phyloP scores from a whole-genome alignment of 176 grass and related monocot genomes.

The Carex littledalei region DNA sequence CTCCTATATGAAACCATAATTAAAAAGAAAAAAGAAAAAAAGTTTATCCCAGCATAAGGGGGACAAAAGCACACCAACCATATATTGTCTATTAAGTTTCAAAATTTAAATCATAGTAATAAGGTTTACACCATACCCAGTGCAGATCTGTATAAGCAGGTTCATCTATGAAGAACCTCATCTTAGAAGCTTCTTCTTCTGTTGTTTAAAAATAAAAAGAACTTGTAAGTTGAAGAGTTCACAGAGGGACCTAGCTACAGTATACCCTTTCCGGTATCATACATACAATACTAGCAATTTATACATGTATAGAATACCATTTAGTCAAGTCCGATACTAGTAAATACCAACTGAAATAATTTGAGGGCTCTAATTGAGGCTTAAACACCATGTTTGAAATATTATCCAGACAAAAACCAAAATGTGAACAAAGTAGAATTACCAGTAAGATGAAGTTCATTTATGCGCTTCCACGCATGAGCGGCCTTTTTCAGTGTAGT shows the following conservation, averaged over 20 bases:
- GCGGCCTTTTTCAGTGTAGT: slow-evolving; percentile 71
- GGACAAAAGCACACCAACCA: background rate
- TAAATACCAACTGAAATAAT: background rate
- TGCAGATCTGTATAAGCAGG: slow-evolving; percentile 91
- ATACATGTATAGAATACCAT: background rate
- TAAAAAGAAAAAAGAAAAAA: background rate
- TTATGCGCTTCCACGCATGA: slow-evolving; percentile 81
- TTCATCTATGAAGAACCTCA: slow-evolving; percentile 76
- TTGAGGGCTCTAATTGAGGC: background rate
- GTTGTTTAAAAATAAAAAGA: slow-evolving; percentile 26
- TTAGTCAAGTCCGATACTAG: background rate
- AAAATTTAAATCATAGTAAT: background rate
- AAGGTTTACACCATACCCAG: slow-evolving; percentile 52
- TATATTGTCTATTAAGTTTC: background rate
- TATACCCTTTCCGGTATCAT: background rate
- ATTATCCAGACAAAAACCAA: background rate
- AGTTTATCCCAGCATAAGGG: background rate
- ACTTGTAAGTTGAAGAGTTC: background rate
- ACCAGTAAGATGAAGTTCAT: slow-evolving; percentile 84
- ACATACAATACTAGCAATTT: background rate
- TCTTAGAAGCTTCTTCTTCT: slow-evolving; percentile 80
- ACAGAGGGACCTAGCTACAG: background rate
- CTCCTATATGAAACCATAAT: background rate
- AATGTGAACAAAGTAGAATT: background rate
- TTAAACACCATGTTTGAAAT: background rate